Evolutionary conservation across 2,329 filamentous ascomycete genomes (phyloP).

Genomic region (Phaeosphaeriaceae sp.): DNA sequence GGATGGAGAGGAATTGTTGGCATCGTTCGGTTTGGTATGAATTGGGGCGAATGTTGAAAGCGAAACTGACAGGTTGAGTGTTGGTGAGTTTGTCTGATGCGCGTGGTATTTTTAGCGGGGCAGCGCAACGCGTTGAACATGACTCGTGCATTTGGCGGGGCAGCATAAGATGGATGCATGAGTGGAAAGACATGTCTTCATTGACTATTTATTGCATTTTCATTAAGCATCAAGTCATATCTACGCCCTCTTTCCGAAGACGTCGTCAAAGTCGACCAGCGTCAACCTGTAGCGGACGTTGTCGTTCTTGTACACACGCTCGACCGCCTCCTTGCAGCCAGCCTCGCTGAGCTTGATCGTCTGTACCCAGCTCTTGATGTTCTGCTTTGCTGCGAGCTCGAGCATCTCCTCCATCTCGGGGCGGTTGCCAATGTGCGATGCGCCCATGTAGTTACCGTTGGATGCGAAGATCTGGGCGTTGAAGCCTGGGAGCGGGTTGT

Average conservation of each 20-base stretch:
- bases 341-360: conserved; percentile 75
- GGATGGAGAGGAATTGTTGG: conserved; percentile 39
- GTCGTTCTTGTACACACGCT: conserved; percentile 70
- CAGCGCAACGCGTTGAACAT: neutral
- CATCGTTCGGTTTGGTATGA: conserved; percentile 23
- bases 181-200: neutral
- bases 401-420: conserved; percentile 61
- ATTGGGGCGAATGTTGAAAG: neutral
- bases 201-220: neutral
- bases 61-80: neutral
- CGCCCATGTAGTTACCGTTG: conserved; percentile 69
- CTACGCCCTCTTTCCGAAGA: conserved; percentile 61
- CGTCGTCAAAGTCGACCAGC: conserved; percentile 71
- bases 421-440: conserved; percentile 59
- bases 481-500: conserved; percentile 74
- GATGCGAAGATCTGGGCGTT: conserved; percentile 76
- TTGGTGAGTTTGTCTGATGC: neutral
- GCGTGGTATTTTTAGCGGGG: conserved; percentile 11
- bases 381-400: conserved; percentile 58
- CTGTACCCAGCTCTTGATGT: conserved; percentile 64
- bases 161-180: too few species aligned
- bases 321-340: conserved; percentile 73
- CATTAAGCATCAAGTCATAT: conserved; percentile 3
- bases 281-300: conserved; percentile 77
- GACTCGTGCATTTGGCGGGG: too few species aligned